Conservation (phyloP, 192 early-diverging fungal species). For the Neocallimastix lanati region DNA sequence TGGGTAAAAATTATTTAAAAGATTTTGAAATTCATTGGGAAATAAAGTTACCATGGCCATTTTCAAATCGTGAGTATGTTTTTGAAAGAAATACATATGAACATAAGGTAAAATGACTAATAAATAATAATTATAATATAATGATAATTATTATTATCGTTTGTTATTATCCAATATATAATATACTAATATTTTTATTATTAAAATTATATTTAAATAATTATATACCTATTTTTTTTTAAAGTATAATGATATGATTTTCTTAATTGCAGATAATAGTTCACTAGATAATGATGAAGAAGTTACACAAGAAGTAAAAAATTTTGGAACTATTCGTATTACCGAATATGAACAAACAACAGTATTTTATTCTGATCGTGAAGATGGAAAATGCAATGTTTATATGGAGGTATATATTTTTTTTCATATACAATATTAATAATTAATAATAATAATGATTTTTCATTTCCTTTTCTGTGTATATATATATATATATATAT, state of each 20-base stretch:
- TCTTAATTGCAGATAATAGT: not conserved
- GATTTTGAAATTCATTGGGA: slow-evolving; percentile 1
- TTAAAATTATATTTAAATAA: no score
- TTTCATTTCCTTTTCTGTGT: no score
- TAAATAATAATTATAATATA: no score
- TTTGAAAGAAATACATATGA: not conserved
- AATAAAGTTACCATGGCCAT: not conserved
- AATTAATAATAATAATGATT: no score
- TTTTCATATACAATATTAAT: no score
- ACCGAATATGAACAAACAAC: not conserved
- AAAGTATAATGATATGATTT: not conserved
- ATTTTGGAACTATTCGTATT: not conserved
- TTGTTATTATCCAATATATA: no score
- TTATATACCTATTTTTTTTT: no score
- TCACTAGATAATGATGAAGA: not conserved
- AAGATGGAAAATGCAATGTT: not conserved
- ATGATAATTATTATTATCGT: no score
- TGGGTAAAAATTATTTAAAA: not conserved
- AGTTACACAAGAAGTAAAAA: not conserved
- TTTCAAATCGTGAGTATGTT: not conserved
- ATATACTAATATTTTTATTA: no score
- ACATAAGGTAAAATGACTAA: not conserved
- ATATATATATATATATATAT: no score
- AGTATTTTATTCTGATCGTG: not conserved
- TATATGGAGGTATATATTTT: not conserved